These are phyloP conservation scores for Rubia balearica DNA, from an alignment of 305 asterid species.

Conservation along the genomic window DNA sequence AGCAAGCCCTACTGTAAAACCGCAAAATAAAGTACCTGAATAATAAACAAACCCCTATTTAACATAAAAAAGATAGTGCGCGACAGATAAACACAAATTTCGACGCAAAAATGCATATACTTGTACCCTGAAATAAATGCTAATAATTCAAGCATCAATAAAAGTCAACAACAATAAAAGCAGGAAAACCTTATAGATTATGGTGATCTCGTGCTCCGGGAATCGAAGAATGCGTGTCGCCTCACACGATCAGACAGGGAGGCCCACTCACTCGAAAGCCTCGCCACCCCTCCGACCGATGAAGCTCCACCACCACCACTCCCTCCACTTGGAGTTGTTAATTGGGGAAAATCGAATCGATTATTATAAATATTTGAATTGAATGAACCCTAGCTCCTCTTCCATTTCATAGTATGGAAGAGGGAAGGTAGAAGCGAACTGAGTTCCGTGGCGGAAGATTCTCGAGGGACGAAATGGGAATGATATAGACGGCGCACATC, in stretches of 20 bases:
- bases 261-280: constrained; percentile 31
- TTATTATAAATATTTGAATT: background rate
- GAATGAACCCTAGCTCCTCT: background rate
- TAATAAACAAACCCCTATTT: background rate
- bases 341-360: background rate
- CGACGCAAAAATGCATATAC: background rate
- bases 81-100: background rate
- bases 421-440: background rate
- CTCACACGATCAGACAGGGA: constrained; percentile 40
- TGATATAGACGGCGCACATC: background rate
- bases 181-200: constrained; percentile 25
- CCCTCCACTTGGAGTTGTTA: background rate
- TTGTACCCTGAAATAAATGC: background rate
- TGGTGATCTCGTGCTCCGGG: constrained; percentile 60
- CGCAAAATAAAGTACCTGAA: background rate
- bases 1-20: constrained; percentile 14
- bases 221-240: constrained; percentile 32
- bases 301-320: constrained; percentile 19
- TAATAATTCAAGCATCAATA: too few species aligned
- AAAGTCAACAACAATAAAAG: background rate
- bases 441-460: background rate
- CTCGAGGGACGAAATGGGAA: constrained; percentile 2
- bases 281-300: constrained; percentile 37
- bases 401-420: background rate
- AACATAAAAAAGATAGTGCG: background rate